Evolutionary conservation across 2,329 filamentous ascomycete genomes (phyloP).

Genomic region (Colletotrichum eremochloae): DNA sequence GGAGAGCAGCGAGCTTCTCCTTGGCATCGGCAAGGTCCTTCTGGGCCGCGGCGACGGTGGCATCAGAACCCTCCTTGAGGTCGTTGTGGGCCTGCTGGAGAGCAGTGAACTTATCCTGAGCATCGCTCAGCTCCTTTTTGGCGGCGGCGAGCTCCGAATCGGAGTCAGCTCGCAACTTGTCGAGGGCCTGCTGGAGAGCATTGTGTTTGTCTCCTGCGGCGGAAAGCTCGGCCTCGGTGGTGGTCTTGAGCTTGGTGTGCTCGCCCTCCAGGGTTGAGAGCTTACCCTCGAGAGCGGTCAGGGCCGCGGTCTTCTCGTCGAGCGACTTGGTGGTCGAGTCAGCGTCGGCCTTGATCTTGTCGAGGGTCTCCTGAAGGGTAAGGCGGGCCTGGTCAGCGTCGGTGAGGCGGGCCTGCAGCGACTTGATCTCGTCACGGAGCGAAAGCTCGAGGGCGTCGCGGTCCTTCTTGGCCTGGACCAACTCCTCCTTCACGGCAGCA

Average conservation of each 20-base stretch:
- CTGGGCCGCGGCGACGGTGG: slow-evolving; percentile 48
- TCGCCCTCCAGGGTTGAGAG: slow-evolving; percentile 46
- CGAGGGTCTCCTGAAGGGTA: slow-evolving; percentile 48
- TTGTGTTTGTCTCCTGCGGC: slow-evolving; percentile 41
- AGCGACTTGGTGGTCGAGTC: slow-evolving; percentile 47
- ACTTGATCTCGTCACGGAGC: slow-evolving; percentile 49
- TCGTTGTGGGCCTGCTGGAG: slow-evolving; percentile 44
- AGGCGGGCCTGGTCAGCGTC: slow-evolving; percentile 51
- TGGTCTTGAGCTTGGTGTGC: slow-evolving; percentile 47
- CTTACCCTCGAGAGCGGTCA: slow-evolving; percentile 48
- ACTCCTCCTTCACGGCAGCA: slow-evolving; percentile 49
- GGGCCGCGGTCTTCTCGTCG: slow-evolving; percentile 48
- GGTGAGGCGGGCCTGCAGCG: slow-evolving; percentile 52
- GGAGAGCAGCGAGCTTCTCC: slow-evolving; percentile 48
- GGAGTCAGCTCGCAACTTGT: slow-evolving; percentile 45
- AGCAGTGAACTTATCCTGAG: slow-evolving; percentile 50
- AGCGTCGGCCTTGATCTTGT: slow-evolving; percentile 51
- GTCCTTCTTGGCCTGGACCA: slow-evolving; percentile 52
- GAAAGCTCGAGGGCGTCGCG: slow-evolving; percentile 50
- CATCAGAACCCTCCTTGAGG: slow-evolving; percentile 49
- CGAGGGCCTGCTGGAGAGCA: slow-evolving; percentile 44
- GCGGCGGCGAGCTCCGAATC: slow-evolving; percentile 49
- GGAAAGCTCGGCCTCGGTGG: slow-evolving; percentile 46
- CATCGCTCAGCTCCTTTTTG: slow-evolving; percentile 51
- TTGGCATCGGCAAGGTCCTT: slow-evolving; percentile 48